Evolutionary conservation across 2,329 filamentous ascomycete species (phyloP).

Genomic region (Trichophyton rubrum): DNA sequence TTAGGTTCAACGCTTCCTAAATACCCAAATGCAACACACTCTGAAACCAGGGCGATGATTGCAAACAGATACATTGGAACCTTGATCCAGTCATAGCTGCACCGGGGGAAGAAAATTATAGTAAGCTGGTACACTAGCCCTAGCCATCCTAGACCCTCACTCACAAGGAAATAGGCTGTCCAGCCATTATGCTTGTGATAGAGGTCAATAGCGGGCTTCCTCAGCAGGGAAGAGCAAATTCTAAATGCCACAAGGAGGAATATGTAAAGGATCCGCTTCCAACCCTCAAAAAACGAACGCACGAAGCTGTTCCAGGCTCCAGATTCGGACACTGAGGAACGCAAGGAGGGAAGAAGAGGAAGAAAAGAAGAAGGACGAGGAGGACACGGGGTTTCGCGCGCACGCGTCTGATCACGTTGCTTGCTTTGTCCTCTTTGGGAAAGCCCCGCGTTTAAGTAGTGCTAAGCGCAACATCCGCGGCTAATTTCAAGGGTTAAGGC

Average conservation of each 20-base stretch:
- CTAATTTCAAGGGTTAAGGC: too few relatives aligned
- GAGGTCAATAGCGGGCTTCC: neutral
- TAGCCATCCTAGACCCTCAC: neutral
- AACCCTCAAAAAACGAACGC: neutral
- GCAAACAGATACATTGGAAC: neutral
- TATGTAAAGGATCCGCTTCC: neutral
- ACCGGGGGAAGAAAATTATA: neutral
- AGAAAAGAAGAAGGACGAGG: too few relatives aligned
- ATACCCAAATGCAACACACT: neutral
- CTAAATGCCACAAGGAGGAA: neutral
- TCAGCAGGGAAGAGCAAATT: neutral
- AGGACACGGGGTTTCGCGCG: too few relatives aligned
- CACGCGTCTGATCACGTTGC: too few relatives aligned
- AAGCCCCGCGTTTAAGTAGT: too few relatives aligned
- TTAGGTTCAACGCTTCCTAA: neutral
- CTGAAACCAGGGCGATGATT: neutral
- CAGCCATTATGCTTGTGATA: neutral
- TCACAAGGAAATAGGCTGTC: neutral
- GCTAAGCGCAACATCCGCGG: too few relatives aligned
- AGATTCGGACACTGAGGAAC: too few relatives aligned
- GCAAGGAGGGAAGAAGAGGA: too few relatives aligned
- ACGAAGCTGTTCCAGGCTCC: neutral
- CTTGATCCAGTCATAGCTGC: neutral
- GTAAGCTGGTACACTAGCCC: neutral
- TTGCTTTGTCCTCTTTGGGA: too few relatives aligned